Evolutionary conservation across 2,329 filamentous ascomycete genomes (phyloP).

Genomic region (Rhynchosporium graminicola): DNA sequence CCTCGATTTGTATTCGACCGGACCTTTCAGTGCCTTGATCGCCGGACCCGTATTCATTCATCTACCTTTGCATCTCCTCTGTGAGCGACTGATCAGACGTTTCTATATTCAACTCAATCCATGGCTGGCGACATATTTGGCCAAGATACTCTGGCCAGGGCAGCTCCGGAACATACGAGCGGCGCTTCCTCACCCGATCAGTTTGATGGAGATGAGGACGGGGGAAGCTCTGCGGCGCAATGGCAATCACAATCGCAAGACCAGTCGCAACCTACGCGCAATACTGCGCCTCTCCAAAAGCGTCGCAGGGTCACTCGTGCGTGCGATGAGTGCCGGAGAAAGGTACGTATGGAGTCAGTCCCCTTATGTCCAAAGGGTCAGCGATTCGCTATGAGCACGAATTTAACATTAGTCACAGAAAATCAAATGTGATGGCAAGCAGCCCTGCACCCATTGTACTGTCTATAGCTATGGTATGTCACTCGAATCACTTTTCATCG

Average conservation of each 20-base stretch:
- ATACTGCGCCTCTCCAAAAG: conserved; percentile 64
- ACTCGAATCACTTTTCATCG: conserved; percentile 5
- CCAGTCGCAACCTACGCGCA: conserved; percentile 29
- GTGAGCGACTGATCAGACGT: neutral
- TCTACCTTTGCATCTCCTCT: neutral
- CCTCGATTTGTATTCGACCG: conserved; percentile 2
- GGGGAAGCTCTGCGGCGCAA: conserved; percentile 20
- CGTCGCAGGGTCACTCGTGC: conserved; percentile 76
- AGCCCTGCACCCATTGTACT: conserved; percentile 92
- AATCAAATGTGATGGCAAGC: conserved; percentile 85
- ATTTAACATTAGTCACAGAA: conserved; percentile 47
- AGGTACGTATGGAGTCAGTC: conserved; percentile 41
- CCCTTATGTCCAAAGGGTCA: neutral
- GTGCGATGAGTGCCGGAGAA: conserved; percentile 79
- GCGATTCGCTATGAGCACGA: neutral
- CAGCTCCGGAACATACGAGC: conserved; percentile 26
- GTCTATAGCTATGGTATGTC: conserved; percentile 94
- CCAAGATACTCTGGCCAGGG: conserved; percentile 25
- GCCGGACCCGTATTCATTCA: neutral
- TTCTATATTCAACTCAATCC: neutral
- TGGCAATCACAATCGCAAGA: conserved; percentile 30
- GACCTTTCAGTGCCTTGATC: conserved; percentile 1
- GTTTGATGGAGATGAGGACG: conserved; percentile 36
- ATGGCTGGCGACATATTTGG: conserved; percentile 26
- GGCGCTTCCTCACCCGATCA: conserved; percentile 34